These are phyloP conservation scores for Penicillium desertorum DNA, from an alignment of 495 filamentous ascomycete genomes.

Conservation along the genomic window DNA sequence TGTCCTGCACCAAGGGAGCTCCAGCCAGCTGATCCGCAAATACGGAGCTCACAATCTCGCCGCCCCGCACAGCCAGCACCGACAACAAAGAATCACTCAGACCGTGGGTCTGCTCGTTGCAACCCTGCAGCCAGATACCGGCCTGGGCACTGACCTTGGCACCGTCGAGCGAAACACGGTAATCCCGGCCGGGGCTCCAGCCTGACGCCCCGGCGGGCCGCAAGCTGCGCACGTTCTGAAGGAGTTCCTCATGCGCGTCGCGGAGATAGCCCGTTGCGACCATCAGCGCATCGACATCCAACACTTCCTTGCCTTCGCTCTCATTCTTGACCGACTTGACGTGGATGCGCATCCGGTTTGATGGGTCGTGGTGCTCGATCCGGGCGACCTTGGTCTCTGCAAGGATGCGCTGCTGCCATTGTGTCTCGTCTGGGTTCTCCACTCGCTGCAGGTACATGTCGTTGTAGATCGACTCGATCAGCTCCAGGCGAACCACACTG, in stretches of 20 bases:
- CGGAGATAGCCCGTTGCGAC: constrained; percentile 85
- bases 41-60: constrained; percentile 74
- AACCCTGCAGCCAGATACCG: constrained; percentile 92
- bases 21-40: constrained; percentile 55
- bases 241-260: constrained; percentile 74
- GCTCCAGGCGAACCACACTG: constrained; percentile 80
- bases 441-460: constrained; percentile 81
- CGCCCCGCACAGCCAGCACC: constrained; percentile 70
- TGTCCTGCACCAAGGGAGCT: constrained; percentile 37
- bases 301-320: constrained; percentile 49
- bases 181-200: constrained; percentile 59
- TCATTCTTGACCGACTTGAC: constrained; percentile 31
- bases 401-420: constrained; percentile 81
- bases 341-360: constrained; percentile 44
- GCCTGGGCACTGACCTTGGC: constrained; percentile 60
- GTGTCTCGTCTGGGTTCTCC: constrained; percentile 61
- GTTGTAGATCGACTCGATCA: constrained; percentile 85
- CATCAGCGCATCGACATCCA: constrained; percentile 79
- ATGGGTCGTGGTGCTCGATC: constrained; percentile 51
- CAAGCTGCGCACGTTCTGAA: constrained; percentile 61
- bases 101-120: constrained; percentile 89
- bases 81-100: constrained; percentile 79
- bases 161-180: constrained; percentile 66
- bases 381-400: constrained; percentile 60
- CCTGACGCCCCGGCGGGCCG: constrained; percentile 51